Conservation (phyloP, 192 early-diverging fungal species). For the Coemansia sp. region DNA sequence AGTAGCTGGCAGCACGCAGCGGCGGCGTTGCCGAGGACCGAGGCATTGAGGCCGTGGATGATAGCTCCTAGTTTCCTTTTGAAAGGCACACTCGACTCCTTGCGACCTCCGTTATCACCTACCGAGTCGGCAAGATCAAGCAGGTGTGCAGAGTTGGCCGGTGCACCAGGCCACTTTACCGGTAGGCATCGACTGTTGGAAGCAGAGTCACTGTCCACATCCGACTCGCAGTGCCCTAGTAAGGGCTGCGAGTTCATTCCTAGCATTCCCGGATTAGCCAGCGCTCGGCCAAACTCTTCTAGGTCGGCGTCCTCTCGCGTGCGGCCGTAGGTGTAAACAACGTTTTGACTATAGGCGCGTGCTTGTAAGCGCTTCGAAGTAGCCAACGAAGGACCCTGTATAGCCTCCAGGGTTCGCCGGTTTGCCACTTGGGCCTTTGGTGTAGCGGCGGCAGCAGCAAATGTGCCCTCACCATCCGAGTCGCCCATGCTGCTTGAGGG, state of each 20-base stretch:
- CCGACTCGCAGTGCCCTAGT: constrained; percentile 11
- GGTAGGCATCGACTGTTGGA: background rate
- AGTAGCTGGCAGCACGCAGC: constrained; percentile 25
- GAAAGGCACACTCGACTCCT: constrained; percentile 19
- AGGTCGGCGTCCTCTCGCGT: constrained; percentile 28
- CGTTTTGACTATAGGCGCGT: constrained; percentile 38
- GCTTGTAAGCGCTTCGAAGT: constrained; percentile 49
- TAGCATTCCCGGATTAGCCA: constrained; percentile 14
- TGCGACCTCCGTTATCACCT: background rate
- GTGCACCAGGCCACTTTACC: background rate
- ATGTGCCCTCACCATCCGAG: constrained; percentile 20
- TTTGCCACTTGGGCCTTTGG: constrained; percentile 26
- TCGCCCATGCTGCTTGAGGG: constrained; percentile 18
- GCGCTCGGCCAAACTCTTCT: constrained; percentile 17
- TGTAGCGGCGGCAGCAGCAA: constrained; percentile 10
- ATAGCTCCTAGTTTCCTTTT: constrained; percentile 28
- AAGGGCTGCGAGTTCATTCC: constrained; percentile 9
- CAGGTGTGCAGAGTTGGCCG: background rate
- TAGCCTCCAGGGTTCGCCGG: constrained; percentile 8
- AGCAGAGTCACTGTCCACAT: background rate
- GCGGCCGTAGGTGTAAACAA: constrained; percentile 53
- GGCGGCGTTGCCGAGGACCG: background rate
- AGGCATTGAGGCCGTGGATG: constrained; percentile 21
- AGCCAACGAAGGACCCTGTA: constrained; percentile 39
- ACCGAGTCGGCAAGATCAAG: background rate